These are phyloP conservation scores for Batrachochytrium dendrobatidis DNA, from an alignment of 371 early-diverging fungal species.

Conservation along the genomic window DNA sequence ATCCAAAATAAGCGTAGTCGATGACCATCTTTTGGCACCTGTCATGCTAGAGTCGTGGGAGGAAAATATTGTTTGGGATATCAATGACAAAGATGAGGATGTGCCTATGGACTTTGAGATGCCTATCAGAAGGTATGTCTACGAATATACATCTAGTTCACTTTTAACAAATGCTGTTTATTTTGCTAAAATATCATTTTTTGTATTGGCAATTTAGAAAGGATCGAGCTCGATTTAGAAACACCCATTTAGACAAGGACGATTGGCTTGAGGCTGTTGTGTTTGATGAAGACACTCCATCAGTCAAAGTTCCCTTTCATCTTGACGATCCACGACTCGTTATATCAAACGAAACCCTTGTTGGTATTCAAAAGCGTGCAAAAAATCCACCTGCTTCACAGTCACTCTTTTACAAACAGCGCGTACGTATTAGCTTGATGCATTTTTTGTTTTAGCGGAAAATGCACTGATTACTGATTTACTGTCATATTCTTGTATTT, in stretches of 20 bases:
- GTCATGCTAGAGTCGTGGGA: conserved; percentile 78
- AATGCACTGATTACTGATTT: neutral
- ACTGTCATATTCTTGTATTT: neutral
- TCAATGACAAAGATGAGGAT: conserved; percentile 25
- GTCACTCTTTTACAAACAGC: conserved; percentile 3
- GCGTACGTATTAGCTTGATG: neutral
- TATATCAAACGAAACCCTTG: neutral
- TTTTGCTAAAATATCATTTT: neutral
- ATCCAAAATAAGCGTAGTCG: neutral
- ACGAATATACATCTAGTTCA: conserved; percentile 6
- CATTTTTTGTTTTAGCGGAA: too few species aligned
- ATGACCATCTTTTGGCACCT: conserved; percentile 29
- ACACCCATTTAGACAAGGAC: conserved; percentile 26
- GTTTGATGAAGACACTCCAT: conserved; percentile 64
- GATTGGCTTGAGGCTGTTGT: conserved; percentile 53
- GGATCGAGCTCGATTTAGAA: conserved; percentile 18
- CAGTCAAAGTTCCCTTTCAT: conserved; percentile 34
- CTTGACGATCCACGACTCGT: conserved; percentile 52
- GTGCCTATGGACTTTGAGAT: neutral
- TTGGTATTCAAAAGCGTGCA: conserved; percentile 10
- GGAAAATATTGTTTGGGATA: conserved; percentile 73
- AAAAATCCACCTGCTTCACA: conserved; percentile 10
- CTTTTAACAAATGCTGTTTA: neutral
- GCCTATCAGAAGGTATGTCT: neutral
- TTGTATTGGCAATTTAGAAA: too few species aligned